phyloP scores from a whole-genome alignment of 2,329 filamentous ascomycete species.

The Fusarium coffeatum region DNA sequence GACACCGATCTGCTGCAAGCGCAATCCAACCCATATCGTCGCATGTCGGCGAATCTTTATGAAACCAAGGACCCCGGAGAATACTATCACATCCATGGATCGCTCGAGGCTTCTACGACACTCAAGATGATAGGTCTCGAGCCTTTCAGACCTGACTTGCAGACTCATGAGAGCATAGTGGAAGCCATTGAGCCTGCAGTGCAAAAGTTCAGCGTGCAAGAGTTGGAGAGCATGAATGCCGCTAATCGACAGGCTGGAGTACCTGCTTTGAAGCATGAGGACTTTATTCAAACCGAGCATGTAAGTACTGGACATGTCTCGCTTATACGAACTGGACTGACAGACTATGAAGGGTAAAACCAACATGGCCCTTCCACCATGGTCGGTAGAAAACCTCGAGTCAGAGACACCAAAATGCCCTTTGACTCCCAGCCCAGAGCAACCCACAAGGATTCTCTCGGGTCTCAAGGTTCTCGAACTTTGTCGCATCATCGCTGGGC shows the following conservation, averaged over 20 bases:
- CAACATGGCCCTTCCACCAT: conserved; percentile 57
- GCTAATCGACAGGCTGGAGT: conserved; percentile 69
- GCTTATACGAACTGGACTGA: not conserved
- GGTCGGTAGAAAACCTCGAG: conserved; percentile 64
- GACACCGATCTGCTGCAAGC: conserved; percentile 78
- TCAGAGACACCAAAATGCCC: conserved; percentile 60
- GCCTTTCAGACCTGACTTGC: conserved; percentile 69
- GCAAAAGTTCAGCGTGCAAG: conserved; percentile 62
- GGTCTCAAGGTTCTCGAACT: conserved; percentile 80
- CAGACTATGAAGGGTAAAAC: conserved; percentile 56
- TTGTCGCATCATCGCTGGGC: conserved; percentile 80
- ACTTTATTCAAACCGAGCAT: conserved; percentile 66
- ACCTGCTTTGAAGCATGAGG: conserved; percentile 67
- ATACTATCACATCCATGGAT: conserved; percentile 82
- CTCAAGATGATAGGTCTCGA: conserved; percentile 77
- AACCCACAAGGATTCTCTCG: conserved; percentile 54
- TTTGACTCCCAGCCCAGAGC: conserved; percentile 45
- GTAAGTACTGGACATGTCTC: conserved; percentile 35
- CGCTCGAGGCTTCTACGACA: conserved; percentile 76
- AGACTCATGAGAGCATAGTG: conserved; percentile 69
- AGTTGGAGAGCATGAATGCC: conserved; percentile 69
- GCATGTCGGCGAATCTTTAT: conserved; percentile 79
- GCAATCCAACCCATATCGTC: conserved; percentile 77
- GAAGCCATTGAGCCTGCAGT: conserved; percentile 69
- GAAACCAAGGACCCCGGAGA: conserved; percentile 72